phyloP scores from a whole-genome alignment of 2,329 filamentous ascomycete species.

The Neobulgaria alba region DNA sequence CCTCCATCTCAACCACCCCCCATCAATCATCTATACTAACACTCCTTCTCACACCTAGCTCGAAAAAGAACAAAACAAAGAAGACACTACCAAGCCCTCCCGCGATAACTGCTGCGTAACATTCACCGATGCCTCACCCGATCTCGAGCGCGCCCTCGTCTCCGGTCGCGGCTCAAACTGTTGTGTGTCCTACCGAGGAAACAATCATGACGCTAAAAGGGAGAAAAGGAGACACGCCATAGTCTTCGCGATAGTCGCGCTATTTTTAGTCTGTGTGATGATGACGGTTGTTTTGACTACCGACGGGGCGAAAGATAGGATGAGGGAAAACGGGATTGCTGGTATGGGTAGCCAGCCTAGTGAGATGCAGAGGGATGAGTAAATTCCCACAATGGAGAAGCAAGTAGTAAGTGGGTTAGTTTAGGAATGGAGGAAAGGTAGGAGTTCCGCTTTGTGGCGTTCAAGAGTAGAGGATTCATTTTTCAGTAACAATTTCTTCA shows the following conservation, averaged over 20 bases:
- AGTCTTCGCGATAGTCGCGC: conserved; percentile 1
- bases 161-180: conserved; percentile 14
- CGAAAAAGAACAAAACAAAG: conserved; percentile 1
- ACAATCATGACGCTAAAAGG: conserved; percentile 1
- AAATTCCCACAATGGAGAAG: too few relatives aligned
- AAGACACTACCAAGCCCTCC: not conserved
- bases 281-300: conserved; percentile 3
- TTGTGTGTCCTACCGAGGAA: conserved; percentile 15
- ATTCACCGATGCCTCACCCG: conserved; percentile 20
- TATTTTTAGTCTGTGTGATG: conserved; percentile 6
- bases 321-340: too few relatives aligned
- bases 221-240: not conserved
- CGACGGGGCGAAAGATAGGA: too few relatives aligned
- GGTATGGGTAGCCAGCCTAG: too few relatives aligned
- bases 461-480: too few relatives aligned
- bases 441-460: too few relatives aligned
- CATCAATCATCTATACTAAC: too few relatives aligned
- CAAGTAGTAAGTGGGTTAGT: too few relatives aligned
- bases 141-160: conserved; percentile 16
- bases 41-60: conserved; percentile 3
- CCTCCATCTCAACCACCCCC: too few relatives aligned
- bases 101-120: conserved; percentile 22
- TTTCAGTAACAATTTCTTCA: too few relatives aligned
- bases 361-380: too few relatives aligned
- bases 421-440: too few relatives aligned